Base-by-base conservation (phyloP, 352 stramenopile genomes). In the Phytophthora colocasiae region DNA sequence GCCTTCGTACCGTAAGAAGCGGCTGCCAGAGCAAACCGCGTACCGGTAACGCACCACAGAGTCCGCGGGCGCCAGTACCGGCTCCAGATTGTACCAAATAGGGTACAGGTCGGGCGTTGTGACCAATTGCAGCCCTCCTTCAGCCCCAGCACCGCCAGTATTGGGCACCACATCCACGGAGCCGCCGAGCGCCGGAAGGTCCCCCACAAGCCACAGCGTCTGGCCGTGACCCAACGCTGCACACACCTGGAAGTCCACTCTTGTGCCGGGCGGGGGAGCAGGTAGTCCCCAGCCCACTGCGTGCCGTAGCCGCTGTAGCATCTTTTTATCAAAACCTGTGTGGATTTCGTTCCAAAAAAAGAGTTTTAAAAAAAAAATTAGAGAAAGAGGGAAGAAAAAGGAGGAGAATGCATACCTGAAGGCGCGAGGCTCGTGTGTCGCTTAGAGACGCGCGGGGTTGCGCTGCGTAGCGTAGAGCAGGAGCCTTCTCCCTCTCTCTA, bases 71-170 rank as follows among this genome's bases (percentile, higher is more conserved):
- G 90, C 75, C 36, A 93, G 47, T 3, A 97, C 77, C 2, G 89
- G 87, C 49, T 95, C 87, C 24, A 92, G 59, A 61, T 96, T 97
- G 77, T 96, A 97, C 89, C 89, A 97, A 45, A 95, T 90, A 26
- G 89, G 89, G 63, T 90, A 95, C 69, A 95, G 67, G 27, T 97
- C 87, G 15, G 87, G 87, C 36, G 87, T 97, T 1, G 89, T 97
- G 11, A 97, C 87, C 26, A 97, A 69, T 39, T 84, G 83, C n/a
- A 95, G 75, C 0, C 84, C 83, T 26, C 60, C 54, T 29, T 92
- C 77, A n/a, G 72, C 68, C 12, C 71, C 66, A 15, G 47, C 59
- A 10, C 57, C 64, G 51, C 66, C 78, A 5, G 77, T 69, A 52
- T 85, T 89, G 15, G 83, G 81, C 17, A 78, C 51, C 45, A 77